Evolutionary conservation across 805 yeast species (phyloP), one percentile per base, ranked within the genome.

Genomic region (Metschnikowia chrysomelidarum): DNA sequence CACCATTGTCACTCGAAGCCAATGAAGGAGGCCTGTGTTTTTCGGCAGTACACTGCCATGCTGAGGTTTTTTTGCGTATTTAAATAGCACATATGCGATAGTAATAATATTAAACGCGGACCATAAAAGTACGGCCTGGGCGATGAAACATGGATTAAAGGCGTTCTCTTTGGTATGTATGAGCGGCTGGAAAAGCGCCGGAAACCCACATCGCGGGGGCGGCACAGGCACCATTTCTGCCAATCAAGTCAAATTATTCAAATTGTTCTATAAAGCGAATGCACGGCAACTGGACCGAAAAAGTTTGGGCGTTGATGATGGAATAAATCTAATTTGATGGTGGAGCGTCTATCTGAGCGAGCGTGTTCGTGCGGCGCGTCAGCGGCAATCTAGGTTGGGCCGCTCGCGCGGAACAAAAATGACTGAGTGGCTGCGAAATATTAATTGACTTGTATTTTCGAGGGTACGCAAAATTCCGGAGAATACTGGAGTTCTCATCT

Each of bases 81-180:
- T 27, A 12, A 17, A 16, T 11, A 28, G 26, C 28, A 25, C 30
- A 22, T 24, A 24, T 24, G 29, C 26, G 16, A 34, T 37, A 18
- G 26, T 32, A 11, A 41, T 4, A 10, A 44, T 41, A 11, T 24
- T 38, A 6, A 32, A 10, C 2, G 31, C 17, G 3, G 49, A 32
- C 25, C 53, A 33, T 4, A 45, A 26, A 2, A 40, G 33, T 13
- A 45, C 27, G 10, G 46, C 4, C 24, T 38, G 41, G 3, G 53
- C 35, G 11, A 62, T 15, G 32, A 62, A 61, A 38, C 65, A 60
- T 6, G 67, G 68, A 28, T 60, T 60, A 44, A 62, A 60, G 0
- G 68, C 61, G 37, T 62, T 62, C 12, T 49, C 60, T 14, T 49
- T 36, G 11, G 44, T 36, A 4, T 58, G 52, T 3, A 50, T 54